A percentile compares a stretch with the other conserved stretches of the same genome.
Conservation (phyloP, 1,139 yeast species). For the Arxiozyma bovina region DNA sequence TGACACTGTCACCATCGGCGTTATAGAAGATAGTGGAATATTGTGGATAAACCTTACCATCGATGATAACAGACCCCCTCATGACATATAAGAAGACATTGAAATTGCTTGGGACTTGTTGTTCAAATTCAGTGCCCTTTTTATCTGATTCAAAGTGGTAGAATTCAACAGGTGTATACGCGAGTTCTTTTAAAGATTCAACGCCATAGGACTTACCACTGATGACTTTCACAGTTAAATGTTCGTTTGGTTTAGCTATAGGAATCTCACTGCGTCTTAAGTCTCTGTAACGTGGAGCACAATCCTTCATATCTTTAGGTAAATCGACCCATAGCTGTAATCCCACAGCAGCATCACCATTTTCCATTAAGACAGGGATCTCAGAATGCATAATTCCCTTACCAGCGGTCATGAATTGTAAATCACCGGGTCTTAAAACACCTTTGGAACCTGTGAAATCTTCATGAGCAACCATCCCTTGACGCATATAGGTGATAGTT, state of each 20-base stretch:
- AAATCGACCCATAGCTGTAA: conserved; percentile 90
- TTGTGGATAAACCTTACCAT: conserved; percentile 38
- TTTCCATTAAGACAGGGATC: conserved; percentile 62
- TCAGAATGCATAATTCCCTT: conserved; percentile 80
- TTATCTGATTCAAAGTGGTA: conserved; percentile 52
- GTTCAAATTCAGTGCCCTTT: conserved; percentile 61
- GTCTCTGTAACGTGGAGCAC: conserved; percentile 76
- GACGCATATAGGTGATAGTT: conserved; percentile 65
- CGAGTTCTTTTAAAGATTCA: conserved; percentile 64
- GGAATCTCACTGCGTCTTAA: conserved; percentile 67
- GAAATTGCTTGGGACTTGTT: conserved; percentile 52
- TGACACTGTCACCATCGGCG: conserved; percentile 51
- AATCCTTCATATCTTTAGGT: conserved; percentile 59
- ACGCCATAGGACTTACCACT: conserved; percentile 73
- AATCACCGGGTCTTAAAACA: conserved; percentile 70
- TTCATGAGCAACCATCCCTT: conserved; percentile 81
- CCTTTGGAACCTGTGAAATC: conserved; percentile 85
- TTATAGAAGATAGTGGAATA: conserved; percentile 56
- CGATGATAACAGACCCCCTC: conserved; percentile 51
- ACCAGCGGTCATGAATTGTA: conserved; percentile 95
- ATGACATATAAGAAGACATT: conserved; percentile 67
- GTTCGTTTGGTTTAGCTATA: conserved; percentile 55
- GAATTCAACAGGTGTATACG: conserved; percentile 76
- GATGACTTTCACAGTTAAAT: conserved; percentile 63
- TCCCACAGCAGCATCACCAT: conserved; percentile 55